phyloP scores from a whole-genome alignment of 2,329 filamentous ascomycete genomes.

The Calonectria pseudoturangicola region DNA sequence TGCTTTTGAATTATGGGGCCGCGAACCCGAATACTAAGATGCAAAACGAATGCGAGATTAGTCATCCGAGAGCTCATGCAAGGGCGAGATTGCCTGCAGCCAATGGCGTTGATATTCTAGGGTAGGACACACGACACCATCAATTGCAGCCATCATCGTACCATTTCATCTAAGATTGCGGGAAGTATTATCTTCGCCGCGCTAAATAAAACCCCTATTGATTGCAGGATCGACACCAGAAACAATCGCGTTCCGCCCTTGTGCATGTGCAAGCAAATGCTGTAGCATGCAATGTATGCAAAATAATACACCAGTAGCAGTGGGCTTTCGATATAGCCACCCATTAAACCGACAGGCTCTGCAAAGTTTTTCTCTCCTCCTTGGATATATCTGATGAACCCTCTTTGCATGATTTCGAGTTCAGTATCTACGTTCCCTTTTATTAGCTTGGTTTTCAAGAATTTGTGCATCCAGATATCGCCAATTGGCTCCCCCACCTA shows the following conservation, averaged over 20 bases:
- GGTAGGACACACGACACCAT: neutral
- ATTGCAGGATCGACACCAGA: neutral
- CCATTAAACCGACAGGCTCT: neutral
- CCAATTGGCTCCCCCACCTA: neutral
- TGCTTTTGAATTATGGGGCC: constrained; percentile 4
- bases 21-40: constrained; percentile 20
- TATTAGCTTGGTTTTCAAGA: neutral
- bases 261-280: neutral
- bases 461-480: neutral
- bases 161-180: neutral
- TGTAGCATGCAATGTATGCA: neutral
- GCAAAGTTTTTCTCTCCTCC: neutral
- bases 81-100: neutral
- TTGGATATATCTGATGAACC: neutral
- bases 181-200: neutral
- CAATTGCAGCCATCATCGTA: too few relatives aligned
- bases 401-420: constrained; percentile 1
- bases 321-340: neutral
- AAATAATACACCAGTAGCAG: neutral
- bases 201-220: neutral
- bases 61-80: neutral
- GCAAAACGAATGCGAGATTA: constrained; percentile 20
- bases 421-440: neutral
- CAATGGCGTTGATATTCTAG: too few relatives aligned
- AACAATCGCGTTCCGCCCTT: neutral